Base-by-base conservation (phyloP, 1,139 yeast species). In the Kodamaea arcana region DNA sequence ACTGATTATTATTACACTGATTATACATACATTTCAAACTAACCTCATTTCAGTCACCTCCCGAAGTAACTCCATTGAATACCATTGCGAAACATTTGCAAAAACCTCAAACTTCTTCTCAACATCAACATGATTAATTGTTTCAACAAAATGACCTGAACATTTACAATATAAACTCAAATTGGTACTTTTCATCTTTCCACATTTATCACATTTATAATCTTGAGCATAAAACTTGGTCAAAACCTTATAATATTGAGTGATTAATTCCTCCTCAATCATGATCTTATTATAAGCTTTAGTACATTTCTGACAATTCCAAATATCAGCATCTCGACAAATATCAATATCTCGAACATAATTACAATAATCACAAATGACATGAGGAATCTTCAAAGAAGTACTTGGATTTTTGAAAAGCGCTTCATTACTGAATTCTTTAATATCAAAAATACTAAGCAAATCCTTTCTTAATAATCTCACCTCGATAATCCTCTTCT, bases 361-460 rank as follows among this genome's bases (percentile, higher is more conserved):
- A 45, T 80, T 81, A 60, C 99, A 94, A 48, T 82, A 74, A 40
- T 78, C 84, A 63, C 98, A 92, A 11, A 84, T 68, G 4, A 87
- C 72, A 34, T 81, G 81, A 3, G 83, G 75, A 3, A 92, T 58
- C 27, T 71, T 64, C 43, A 92, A 66, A 0, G 86, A 74, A 0
- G 83, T 69, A 38, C 94, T 75, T 8, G 97, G 97, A 50, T 87
- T 78, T 27, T 56, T 58, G 58, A 90, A 90, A n/a, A 65, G 65
- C 1, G 94, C 88, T 38, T 80, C 87, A 8, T 72, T 72, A 46
- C 88, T 81, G 58, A 92, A 94, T 54, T 92, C 98, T 42, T 83
- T 78, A 31, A 90, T 72, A 27, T 87, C 95, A 47, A 94, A 76
- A 4, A 84, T 60, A 2, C 73, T 69, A 28, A 92, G 65, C 40